Evolutionary conservation across 1,284 basidiomycete species (phyloP), one percentile per base, ranked within the genome.

Genomic region (Meira miltonrushii): DNA sequence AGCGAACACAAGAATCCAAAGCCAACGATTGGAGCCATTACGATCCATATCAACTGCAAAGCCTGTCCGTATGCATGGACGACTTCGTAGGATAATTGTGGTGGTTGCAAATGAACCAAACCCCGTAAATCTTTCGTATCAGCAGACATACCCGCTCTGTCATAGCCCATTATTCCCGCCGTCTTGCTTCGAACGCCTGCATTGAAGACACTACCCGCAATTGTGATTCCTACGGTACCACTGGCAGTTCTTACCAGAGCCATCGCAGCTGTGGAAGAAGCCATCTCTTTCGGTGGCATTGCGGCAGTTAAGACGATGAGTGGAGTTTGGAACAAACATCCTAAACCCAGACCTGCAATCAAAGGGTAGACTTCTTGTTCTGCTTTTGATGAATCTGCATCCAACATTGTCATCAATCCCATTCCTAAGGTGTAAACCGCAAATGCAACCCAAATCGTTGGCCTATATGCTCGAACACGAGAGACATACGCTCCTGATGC

Each of bases 41-140:
- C 83, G 58, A 88, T 74, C 88, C 89, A 92, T 57, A 91, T 86
- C 44, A 81, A 83, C 62, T 82, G 81, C 41, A 91, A 85, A 0
- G 88, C 83, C 51, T 83, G 78, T 2, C 87, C 82, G 78, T 87
- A 91, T 0, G 87, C 88, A 55, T 87, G 81, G 46, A 87, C 83
- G 2, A 91, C 81, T 44, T 82, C 79, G 21, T 80, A 53, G 19
- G 76, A 69, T 5, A 80, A 61, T 39, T 67, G 71, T 2, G 64
- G 62, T 1, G 80, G 80, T 65, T 80, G 62, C 11, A 69, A 63
- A 19, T 68, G 41, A 10, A 54, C 46, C 39, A 68, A 51, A 1
- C 58, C 58, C 2, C 61, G 65, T 13, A 66, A 41, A 46, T 74
- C 68, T 38, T 12, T 15, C 13, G 46, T 44, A 48, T 23, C 25